Evolutionary conservation across 2,329 filamentous ascomycete species (phyloP).

Genomic region (Thermomyces lanuginosus): DNA sequence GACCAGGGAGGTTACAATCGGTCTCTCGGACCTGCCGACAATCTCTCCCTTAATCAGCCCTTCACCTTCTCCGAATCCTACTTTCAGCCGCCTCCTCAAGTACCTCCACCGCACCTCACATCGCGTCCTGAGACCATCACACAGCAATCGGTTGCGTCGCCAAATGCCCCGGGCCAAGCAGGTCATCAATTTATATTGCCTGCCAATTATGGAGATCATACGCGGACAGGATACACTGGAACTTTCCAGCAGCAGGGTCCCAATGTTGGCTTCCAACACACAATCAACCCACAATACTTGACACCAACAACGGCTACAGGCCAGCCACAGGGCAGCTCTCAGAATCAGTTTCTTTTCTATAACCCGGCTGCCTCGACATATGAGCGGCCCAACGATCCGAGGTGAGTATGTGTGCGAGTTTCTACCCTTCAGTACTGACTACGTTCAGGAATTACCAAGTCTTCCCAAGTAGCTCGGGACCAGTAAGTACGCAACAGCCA

Average conservation of each 20-base stretch:
- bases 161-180: too few relatives aligned
- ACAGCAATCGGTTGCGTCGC: too few relatives aligned
- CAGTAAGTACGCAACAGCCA: constrained; percentile 5
- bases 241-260: too few relatives aligned
- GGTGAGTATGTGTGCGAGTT: constrained; percentile 11
- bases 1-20: constrained; percentile 17
- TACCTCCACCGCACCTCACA: too few relatives aligned
- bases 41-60: constrained; percentile 15
- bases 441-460: constrained; percentile 4
- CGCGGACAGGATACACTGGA: too few relatives aligned
- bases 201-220: too few relatives aligned
- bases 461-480: constrained; percentile 4
- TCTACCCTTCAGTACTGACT: constrained; percentile 1
- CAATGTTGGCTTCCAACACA: constrained; percentile 15
- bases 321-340: constrained; percentile 11
- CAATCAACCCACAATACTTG: constrained; percentile 26
- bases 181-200: too few relatives aligned
- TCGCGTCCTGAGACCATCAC: too few relatives aligned
- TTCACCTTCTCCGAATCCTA: constrained; percentile 18
- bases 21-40: constrained; percentile 14
- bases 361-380: constrained; percentile 12
- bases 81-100: constrained; percentile 16
- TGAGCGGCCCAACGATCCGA: constrained; percentile 13
- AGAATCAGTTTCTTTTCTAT: constrained; percentile 15
- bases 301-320: constrained; percentile 12